Evolutionary conservation across 805 yeast genomes (phyloP), one percentile per base, ranked within the genome.

Genomic region (Starmerella geochares): DNA sequence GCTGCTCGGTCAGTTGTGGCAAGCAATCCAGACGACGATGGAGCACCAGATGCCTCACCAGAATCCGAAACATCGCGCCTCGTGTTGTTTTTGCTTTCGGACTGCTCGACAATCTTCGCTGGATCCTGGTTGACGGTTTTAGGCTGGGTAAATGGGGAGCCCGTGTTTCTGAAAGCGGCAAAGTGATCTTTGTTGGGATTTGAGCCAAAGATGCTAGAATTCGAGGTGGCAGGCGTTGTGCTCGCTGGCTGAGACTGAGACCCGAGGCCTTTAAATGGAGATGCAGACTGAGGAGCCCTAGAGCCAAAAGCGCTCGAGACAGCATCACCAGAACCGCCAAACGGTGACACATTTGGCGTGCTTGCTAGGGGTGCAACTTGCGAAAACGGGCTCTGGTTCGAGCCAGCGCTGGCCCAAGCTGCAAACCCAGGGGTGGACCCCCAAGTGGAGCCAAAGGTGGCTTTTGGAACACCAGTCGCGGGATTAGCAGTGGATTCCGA

Each of bases 371-470:
- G 3, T 8, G 25, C 9, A 24, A 31, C 19, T 23, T 31, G 16
- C 10, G 29, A 4, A 13, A 31, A 7, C 10, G 46, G 46, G 19
- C 21, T 42, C 20, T 28, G 17, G n/a, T 16, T 10, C 16, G 29
- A 5, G 11, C 21, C 28, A n/a, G 38, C 5, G 4, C n/a, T 31
- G 5, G 38, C 31, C 29, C 20, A 29, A 13, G 36, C 17, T 6
- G 13, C 21, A 21, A 31, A 21, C 9, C 29, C 21, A 27, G 45
- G 38, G 23, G n/a, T 39, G 3, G 36, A 23, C 32, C 13, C 28
- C 41, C 32, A 17, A 40, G 19, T 31, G n/a, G 41, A 35, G 33
- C 39, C 39, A 19, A 36, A 36, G 11, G 25, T 36, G n/a, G 39
- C 39, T 21, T 36, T 36, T 14, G 39, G 39, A 6, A 36, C n/a